phyloP scores from a whole-genome alignment of 768 basidiomycete genomes.

The Tulasnella sp. region DNA sequence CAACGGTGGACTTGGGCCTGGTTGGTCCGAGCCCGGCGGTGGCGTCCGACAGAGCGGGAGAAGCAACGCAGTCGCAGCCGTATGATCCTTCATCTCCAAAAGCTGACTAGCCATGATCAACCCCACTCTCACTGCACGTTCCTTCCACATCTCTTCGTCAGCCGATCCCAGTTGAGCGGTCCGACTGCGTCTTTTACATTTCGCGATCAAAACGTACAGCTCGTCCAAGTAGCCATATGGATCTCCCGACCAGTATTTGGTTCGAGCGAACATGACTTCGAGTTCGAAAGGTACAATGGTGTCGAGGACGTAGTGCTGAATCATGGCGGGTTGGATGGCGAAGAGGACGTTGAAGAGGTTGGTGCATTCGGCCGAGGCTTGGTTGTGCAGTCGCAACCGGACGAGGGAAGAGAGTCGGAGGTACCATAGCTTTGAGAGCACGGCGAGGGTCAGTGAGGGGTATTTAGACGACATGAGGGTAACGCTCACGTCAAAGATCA shows the following conservation, averaged over 20 bases:
- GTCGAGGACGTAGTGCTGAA: slow-evolving; percentile 59
- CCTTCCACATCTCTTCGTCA: slow-evolving; percentile 65
- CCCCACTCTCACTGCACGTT: slow-evolving; percentile 69
- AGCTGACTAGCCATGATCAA: slow-evolving; percentile 78
- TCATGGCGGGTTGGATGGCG: slow-evolving; percentile 50
- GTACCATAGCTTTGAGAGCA: slow-evolving; percentile 63
- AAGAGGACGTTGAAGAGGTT: slow-evolving; percentile 72
- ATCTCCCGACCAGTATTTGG: slow-evolving; percentile 80
- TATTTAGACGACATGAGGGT: neutral
- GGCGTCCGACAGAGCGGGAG: slow-evolving; percentile 54
- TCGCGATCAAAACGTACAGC: slow-evolving; percentile 56
- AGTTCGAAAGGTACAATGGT: slow-evolving; percentile 55
- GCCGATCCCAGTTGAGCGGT: slow-evolving; percentile 39
- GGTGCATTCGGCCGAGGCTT: slow-evolving; percentile 77
- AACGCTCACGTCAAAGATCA: slow-evolving; percentile 62
- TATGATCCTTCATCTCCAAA: slow-evolving; percentile 81
- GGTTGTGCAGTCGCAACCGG: slow-evolving; percentile 79
- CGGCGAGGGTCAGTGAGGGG: neutral
- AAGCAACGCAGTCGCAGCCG: slow-evolving; percentile 64
- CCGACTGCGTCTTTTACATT: slow-evolving; percentile 51
- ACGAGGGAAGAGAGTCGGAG: slow-evolving; percentile 74
- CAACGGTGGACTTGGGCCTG: slow-evolving; percentile 50
- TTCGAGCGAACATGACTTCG: slow-evolving; percentile 64
- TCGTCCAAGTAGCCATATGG: slow-evolving; percentile 76
- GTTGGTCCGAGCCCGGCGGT: slow-evolving; percentile 31